These are phyloP conservation scores for Aphanomyces cochlioides DNA, from an alignment of 352 stramenopile genomes.

Conservation along the genomic window DNA sequence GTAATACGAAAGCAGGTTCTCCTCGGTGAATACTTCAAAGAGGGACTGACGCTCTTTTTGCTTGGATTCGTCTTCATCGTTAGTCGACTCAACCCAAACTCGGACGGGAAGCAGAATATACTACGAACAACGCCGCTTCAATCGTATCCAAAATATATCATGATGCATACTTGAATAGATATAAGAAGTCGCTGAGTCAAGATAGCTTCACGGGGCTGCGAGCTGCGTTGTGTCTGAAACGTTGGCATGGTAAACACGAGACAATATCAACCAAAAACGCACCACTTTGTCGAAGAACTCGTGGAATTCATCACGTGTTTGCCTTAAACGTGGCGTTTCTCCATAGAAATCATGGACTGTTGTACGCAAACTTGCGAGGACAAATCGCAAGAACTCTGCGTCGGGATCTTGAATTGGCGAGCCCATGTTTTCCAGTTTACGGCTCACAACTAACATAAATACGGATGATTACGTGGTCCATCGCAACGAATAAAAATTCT, in stretches of 20 bases:
- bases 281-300: conserved; percentile 7
- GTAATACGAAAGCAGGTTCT: background rate
- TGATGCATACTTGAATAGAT: conserved; percentile 3
- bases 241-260: background rate
- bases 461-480: background rate
- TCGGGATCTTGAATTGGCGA: background rate
- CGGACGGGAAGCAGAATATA: conserved; percentile 14
- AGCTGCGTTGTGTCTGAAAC: background rate
- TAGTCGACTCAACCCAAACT: background rate
- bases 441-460: conserved; percentile 3
- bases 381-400: conserved; percentile 15
- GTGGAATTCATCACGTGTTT: background rate
- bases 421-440: conserved; percentile 6
- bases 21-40: background rate
- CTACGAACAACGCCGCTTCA: background rate
- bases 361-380: conserved; percentile 8
- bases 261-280: background rate
- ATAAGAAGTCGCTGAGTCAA: background rate
- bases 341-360: background rate
- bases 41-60: background rate
- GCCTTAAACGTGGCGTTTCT: background rate
- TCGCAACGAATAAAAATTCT: background rate
- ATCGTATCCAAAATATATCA: too few species aligned
- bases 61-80: background rate
- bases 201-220: background rate